Evolutionary conservation across 805 yeast species (phyloP).

Genomic region (Saturnispora hagleri): DNA sequence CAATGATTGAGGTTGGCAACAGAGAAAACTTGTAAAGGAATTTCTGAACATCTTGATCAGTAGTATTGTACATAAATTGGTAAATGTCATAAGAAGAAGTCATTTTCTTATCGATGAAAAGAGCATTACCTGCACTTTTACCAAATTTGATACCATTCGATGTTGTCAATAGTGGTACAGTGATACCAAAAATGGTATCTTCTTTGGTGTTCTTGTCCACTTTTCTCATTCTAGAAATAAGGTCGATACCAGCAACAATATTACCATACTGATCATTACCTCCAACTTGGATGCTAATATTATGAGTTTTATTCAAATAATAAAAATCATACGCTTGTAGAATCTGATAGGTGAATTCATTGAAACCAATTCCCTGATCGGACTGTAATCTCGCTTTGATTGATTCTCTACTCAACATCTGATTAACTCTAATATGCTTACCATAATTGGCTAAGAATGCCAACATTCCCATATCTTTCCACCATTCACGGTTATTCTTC

Average conservation of each 20-base stretch:
- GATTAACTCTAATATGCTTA: conserved; percentile 64
- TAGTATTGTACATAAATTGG: conserved; percentile 73
- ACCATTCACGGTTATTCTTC: conserved; percentile 75
- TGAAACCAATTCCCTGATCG: conserved; percentile 77
- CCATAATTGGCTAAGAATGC: conserved; percentile 76
- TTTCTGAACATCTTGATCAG: conserved; percentile 65
- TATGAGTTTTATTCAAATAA: conserved; percentile 52
- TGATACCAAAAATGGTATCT: conserved; percentile 55
- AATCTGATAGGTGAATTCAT: conserved; percentile 89
- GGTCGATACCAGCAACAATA: conserved; percentile 89
- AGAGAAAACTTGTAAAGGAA: conserved; percentile 73
- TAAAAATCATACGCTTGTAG: conserved; percentile 92
- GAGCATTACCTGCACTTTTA: conserved; percentile 94
- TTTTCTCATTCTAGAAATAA: conserved; percentile 51
- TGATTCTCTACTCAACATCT: conserved; percentile 86
- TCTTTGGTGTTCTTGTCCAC: conserved; percentile 11
- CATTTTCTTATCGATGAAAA: conserved; percentile 66
- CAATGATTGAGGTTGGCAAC: conserved; percentile 55
- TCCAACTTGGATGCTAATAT: conserved; percentile 75
- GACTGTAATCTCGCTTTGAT: conserved; percentile 64
- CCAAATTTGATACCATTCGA: conserved; percentile 91
- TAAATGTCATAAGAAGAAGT: conserved; percentile 77
- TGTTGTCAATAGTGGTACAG: conserved; percentile 84
- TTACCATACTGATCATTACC: conserved; percentile 99
- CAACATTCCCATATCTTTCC: conserved; percentile 67